A percentile compares a stretch with the other conserved stretches of the same genome.
Evolutionary conservation across 2,329 filamentous ascomycete genomes (phyloP).

Genomic region (Botrytis paeoniae): DNA sequence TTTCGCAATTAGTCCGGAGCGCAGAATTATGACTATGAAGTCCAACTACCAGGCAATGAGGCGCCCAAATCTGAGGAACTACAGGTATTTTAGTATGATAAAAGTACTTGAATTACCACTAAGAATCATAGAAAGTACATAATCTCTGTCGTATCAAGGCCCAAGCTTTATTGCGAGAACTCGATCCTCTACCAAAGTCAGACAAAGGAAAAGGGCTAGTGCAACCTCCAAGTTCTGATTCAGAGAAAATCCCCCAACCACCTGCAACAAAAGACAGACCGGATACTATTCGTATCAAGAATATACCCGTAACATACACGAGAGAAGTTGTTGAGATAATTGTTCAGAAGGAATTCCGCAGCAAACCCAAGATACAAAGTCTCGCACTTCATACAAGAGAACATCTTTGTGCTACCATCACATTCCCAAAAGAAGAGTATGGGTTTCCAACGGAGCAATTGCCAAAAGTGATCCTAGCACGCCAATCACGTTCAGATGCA

Average conservation of each 20-base stretch:
- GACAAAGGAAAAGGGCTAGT: background rate
- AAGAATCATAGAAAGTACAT: background rate
- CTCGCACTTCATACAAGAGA: background rate
- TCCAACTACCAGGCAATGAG: background rate
- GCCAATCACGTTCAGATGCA: background rate
- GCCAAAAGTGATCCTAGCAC: background rate
- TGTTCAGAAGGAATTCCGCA: background rate
- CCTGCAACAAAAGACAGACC: constrained; percentile 2
- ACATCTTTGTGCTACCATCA: constrained; percentile 5
- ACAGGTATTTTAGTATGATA: background rate
- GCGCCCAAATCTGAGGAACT: background rate
- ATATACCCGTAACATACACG: constrained; percentile 9
- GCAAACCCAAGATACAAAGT: constrained; percentile 9
- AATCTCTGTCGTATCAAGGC: constrained; percentile 5
- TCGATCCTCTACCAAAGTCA: background rate
- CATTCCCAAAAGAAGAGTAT: constrained; percentile 1
- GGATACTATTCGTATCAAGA: constrained; percentile 15
- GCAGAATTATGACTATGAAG: background rate
- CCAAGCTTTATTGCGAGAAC: background rate
- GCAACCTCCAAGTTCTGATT: background rate
- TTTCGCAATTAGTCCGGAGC: background rate
- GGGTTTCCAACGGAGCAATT: background rate
- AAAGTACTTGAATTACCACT: background rate
- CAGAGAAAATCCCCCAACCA: background rate
- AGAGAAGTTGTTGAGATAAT: background rate